Conservation (phyloP, 345 rosid genomes). For the Gossypium turneri region DNA sequence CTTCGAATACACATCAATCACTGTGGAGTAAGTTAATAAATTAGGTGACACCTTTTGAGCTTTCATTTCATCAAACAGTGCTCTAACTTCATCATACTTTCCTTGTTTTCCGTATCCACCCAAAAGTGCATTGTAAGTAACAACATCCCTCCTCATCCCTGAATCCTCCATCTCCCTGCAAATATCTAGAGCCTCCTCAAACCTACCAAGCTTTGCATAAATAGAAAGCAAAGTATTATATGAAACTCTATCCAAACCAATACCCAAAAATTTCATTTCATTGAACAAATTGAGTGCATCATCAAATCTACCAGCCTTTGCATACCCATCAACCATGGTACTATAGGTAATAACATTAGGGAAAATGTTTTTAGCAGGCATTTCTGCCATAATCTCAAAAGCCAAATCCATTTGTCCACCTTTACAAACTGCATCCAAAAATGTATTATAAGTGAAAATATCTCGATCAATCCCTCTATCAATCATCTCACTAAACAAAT, state of each 20-base stretch:
- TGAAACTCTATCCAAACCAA: constrained; percentile 71
- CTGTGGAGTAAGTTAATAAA: constrained; percentile 74
- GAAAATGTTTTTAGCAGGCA: constrained; percentile 63
- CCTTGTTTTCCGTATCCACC: constrained; percentile 84
- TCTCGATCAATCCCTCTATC: constrained; percentile 72
- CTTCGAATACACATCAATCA: constrained; percentile 83
- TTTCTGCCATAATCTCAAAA: constrained; percentile 63
- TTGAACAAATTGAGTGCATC: constrained; percentile 63
- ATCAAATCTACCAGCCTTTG: constrained; percentile 69
- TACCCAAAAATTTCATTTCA: constrained; percentile 72
- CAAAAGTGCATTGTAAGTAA: constrained; percentile 82
- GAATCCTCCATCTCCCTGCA: constrained; percentile 74
- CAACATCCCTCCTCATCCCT: constrained; percentile 79
- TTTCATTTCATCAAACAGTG: constrained; percentile 72
- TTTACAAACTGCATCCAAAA: constrained; percentile 85
- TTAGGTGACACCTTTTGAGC: constrained; percentile 49
- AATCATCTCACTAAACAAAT: constrained; percentile 74
- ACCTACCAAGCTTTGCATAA: constrained; percentile 73
- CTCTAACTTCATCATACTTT: constrained; percentile 56
- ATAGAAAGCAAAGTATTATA: constrained; percentile 78
- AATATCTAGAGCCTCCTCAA: constrained; percentile 69
- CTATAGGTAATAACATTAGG: constrained; percentile 92
- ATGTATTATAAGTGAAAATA: constrained; percentile 74
- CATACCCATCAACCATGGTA: constrained; percentile 85
- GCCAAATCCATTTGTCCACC: constrained; percentile 88